Conservation (phyloP, 495 filamentous ascomycete genomes). For the Penicillium diatomitis region DNA sequence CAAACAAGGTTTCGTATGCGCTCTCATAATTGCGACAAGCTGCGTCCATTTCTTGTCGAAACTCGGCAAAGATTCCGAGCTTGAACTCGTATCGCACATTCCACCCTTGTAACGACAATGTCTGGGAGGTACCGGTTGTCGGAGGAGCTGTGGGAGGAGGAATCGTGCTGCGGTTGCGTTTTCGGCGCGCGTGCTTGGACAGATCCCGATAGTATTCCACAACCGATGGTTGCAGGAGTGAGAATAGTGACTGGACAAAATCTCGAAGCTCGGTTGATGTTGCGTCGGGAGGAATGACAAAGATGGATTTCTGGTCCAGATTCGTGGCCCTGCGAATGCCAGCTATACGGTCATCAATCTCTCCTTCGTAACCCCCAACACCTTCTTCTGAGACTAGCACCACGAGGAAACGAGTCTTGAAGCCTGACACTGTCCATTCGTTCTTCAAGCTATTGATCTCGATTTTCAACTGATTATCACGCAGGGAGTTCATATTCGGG, state of each 20-base stretch:
- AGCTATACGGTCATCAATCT: conserved; percentile 66
- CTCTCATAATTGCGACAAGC: conserved; percentile 74
- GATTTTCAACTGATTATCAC: conserved; percentile 81
- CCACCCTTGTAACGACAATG: conserved; percentile 78
- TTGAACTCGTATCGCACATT: conserved; percentile 91
- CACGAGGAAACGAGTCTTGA: conserved; percentile 65
- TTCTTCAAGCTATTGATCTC: conserved; percentile 72
- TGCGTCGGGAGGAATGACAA: conserved; percentile 60
- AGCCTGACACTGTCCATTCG: conserved; percentile 54
- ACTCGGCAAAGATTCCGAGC: conserved; percentile 80
- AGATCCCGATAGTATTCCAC: conserved; percentile 87
- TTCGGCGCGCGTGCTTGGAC: conserved; percentile 78
- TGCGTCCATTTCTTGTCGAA: conserved; percentile 79
- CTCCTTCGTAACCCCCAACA: conserved; percentile 45
- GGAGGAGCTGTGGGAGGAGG: conserved; percentile 80
- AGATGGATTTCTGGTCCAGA: conserved; percentile 69
- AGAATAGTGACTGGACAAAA: conserved; percentile 55
- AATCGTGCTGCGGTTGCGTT: conserved; percentile 61
- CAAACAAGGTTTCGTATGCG: conserved; percentile 73
- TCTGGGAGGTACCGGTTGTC: conserved; percentile 72
- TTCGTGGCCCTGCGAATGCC: conserved; percentile 68
- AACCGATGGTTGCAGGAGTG: conserved; percentile 49
- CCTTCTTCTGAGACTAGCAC: conserved; percentile 65
- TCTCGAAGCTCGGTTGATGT: conserved; percentile 50
- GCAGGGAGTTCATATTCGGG: conserved; percentile 54